Evolutionary conservation across 1,284 basidiomycete species (phyloP).

Genomic region (Ustilago nuda): DNA sequence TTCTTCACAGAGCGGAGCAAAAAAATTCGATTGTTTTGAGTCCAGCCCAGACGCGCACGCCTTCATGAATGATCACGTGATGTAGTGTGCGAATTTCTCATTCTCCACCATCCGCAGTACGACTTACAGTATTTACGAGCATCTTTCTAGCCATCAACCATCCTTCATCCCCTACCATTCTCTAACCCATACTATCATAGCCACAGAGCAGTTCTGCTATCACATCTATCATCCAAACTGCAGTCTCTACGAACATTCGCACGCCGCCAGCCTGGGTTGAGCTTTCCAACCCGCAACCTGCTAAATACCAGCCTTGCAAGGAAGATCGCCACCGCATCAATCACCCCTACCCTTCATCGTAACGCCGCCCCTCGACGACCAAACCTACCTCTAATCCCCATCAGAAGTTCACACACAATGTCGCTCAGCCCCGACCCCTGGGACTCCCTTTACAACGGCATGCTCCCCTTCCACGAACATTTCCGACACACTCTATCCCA

Average conservation of each 20-base stretch:
- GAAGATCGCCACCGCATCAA: not conserved
- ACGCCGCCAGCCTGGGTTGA: constrained; percentile 20
- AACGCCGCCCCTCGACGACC: not conserved
- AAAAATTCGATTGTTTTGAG: no score
- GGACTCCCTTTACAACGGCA: constrained; percentile 49
- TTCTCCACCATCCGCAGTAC: not conserved
- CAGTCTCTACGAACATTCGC: not conserved
- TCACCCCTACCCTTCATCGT: not conserved
- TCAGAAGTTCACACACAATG: constrained; percentile 10
- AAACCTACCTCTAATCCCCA: not conserved
- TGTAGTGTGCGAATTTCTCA: not conserved
- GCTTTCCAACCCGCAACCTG: constrained; percentile 4
- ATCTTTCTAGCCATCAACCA: not conserved
- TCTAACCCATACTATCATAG: not conserved
- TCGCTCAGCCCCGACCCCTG: constrained; percentile 31
- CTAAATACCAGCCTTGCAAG: not conserved
- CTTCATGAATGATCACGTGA: not conserved
- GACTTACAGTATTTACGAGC: not conserved
- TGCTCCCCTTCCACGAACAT: constrained; percentile 57
- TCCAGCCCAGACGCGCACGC: not conserved
- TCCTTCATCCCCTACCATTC: not conserved
- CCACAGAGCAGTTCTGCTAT: no score
- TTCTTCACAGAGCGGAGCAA: no score
- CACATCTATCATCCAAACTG: constrained; percentile 7
- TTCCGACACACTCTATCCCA: constrained; percentile 42